Evolutionary conservation across 1,139 yeast species (phyloP), one percentile per base, ranked within the genome.

Genomic region (Hansenula lynferdii): DNA sequence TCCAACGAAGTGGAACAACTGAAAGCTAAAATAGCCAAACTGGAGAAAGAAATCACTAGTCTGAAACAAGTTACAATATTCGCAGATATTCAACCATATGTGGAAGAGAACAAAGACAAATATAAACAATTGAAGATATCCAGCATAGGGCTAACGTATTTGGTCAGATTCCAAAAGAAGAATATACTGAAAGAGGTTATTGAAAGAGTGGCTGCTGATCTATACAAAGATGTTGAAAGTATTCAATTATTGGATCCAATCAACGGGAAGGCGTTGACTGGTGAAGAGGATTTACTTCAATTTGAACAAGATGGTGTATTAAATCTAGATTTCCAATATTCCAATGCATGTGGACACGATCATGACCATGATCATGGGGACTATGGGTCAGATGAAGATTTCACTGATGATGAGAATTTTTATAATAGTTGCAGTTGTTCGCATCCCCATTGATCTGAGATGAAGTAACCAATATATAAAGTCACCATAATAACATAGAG

Each of bases 401-500:
- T 45, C 30, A 45, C 46, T 9, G 54, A 50, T 31, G 56, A 51
- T 36, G 56, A 48, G 20, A 48, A 49, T 34, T 49, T 49, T 38
- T 50, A 47, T 25, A 38, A 32, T 18, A 47, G 47, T 18, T 50
- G 54, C 31, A 49, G 53, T 25, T 50, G 54, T 38, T 35, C 49
- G 6, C 54, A 49, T 33, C 53, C 45, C 21, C 42, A 38, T n/a
- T 41, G 14, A 19, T 15, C 11, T 9, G 11, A 5, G 8, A 23
- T 23, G n/a, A 5, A n/a, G n/a, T n/a, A n/a, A n/a, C n/a, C n/a
- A n/a, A n/a, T n/a, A n/a, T n/a, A n/a, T n/a, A n/a, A n/a, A n/a
- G n/a, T n/a, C n/a, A n/a, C n/a, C n/a, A n/a, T n/a, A n/a, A n/a
- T n/a, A n/a, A n/a, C n/a, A n/a, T n/a, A n/a, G n/a, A n/a, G n/a